Evolutionary conservation across 176 grass and related monocot genomes (phyloP), one percentile per base, ranked within the genome.

Genomic region (Oryza brachyantha): DNA sequence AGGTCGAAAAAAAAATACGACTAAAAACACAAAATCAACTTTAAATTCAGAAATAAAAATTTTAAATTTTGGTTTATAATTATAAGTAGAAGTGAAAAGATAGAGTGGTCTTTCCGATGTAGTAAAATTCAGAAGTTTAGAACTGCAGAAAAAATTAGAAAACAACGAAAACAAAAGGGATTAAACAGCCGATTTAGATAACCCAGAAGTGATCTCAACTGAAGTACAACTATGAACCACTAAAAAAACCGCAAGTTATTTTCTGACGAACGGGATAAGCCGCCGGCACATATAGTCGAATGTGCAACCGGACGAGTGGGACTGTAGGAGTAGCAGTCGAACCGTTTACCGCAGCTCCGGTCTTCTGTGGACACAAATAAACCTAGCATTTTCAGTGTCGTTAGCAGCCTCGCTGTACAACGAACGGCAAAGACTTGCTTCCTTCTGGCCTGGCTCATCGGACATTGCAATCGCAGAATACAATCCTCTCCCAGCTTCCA

Each of bases 391-490:
- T 52, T 88, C 81, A 13, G 50, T 10, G 52, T 79, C 75, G 54
- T 41, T 74, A 13, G 25, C 80, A 54, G 2, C 32, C 38, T 36
- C 1, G 77, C 66, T 72, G 79, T 42, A 45, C 5, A 29, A 61
- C 7, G 75, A 84, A 69, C 75, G 86, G 86, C 75, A 66, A 69
- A 40, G 76, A 70, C 80, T 79, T 41, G 2, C 14, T 55, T 55
- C 8, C 19, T 22, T 55, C 50, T 21, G 19, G 6, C 31, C 75
- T 22, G 43, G 25, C 26, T 39, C 21, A 38, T 29, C 67, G 29
- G 22, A 64, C 39, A 8, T 36, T 36, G 58, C 40, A 8, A 8
- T 37, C 64, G 21, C 14, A 21, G 5, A 50, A 10, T 32, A 50
- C 22, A 60, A 64, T 59, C 66, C 39, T 57, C 17, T 32, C 36